Evolutionary conservation across 2,329 filamentous ascomycete genomes (phyloP).

Genomic region (Knufia fluminis): DNA sequence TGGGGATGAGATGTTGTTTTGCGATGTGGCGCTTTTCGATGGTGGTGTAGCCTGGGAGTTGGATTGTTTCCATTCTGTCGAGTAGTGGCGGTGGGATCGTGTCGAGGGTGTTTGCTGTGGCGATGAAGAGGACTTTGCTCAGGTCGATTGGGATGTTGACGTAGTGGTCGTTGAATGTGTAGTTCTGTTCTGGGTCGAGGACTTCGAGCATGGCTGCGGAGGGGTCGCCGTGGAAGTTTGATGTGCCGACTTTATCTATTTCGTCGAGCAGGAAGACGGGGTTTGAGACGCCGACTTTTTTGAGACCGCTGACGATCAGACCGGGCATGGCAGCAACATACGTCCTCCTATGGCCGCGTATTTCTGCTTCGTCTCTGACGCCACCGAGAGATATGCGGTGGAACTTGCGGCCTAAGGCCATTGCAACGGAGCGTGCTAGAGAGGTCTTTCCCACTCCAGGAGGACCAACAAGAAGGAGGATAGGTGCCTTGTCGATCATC

Average conservation of each 20-base stretch:
- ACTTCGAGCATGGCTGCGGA: slow-evolving; percentile 97
- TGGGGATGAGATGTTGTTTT: slow-evolving; percentile 84
- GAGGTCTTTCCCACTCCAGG: slow-evolving; percentile 96
- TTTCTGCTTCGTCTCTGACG: slow-evolving; percentile 93
- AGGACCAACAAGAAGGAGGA: slow-evolving; percentile 83
- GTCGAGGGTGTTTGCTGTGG: slow-evolving; percentile 88
- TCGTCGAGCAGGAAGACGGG: slow-evolving; percentile 94
- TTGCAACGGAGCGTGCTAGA: slow-evolving; percentile 83
- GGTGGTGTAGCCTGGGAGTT: slow-evolving; percentile 89
- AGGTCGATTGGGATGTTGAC: slow-evolving; percentile 91
- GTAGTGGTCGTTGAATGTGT: slow-evolving; percentile 92
- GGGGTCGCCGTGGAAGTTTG: slow-evolving; percentile 90
- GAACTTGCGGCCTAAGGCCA: slow-evolving; percentile 86
- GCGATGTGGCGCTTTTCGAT: slow-evolving; percentile 96
- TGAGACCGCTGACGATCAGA: slow-evolving; percentile 81
- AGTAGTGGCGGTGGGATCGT: slow-evolving; percentile 90
- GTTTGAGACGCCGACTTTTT: slow-evolving; percentile 92
- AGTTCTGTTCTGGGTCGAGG: slow-evolving; percentile 92
- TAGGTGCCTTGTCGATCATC: slow-evolving; percentile 90
- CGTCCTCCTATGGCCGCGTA: slow-evolving; percentile 84
- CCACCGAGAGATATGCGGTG: slow-evolving; percentile 94
- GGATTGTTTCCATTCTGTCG: slow-evolving; percentile 94
- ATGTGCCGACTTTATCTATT: slow-evolving; percentile 89
- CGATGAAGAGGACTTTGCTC: slow-evolving; percentile 94
- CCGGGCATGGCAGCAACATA: slow-evolving; percentile 99